A percentile compares a stretch with the other conserved stretches of the same genome.
These are phyloP conservation scores for Jimgerdemannia lactiflua DNA, from an alignment of 192 early-diverging fungal genomes.

Conservation along the genomic window DNA sequence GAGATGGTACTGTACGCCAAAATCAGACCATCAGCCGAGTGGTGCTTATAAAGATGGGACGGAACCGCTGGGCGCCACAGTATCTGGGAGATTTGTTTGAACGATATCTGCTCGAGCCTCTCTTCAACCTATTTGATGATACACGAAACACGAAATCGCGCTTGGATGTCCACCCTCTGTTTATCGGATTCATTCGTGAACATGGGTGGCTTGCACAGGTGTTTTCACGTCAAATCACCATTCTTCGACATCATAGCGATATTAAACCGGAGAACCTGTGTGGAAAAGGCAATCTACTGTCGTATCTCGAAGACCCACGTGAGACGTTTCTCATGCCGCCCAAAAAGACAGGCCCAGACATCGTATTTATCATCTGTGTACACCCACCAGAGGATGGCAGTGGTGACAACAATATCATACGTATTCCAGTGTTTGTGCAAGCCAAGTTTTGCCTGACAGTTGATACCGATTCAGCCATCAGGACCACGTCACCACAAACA, in stretches of 20 bases:
- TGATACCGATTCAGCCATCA: background rate
- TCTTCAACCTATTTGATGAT: background rate
- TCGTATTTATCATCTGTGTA: background rate
- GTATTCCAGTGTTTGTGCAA: background rate
- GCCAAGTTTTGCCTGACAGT: background rate
- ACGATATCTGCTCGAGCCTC: background rate
- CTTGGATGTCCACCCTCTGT: background rate
- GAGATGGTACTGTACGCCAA: too few relatives aligned
- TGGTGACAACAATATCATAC: background rate
- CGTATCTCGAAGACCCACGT: background rate
- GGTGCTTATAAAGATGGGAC: background rate
- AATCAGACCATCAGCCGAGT: background rate
- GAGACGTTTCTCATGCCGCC: background rate
- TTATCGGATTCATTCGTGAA: background rate
- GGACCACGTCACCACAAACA: background rate
- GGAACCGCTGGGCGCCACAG: background rate
- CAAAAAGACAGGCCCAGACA: background rate
- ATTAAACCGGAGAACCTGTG: background rate
- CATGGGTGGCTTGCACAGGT: background rate
- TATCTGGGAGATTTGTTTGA: background rate
- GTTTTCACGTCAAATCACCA: background rate
- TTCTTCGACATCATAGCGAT: background rate
- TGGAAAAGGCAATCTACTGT: background rate
- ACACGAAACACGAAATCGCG: background rate
- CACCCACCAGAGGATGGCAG: background rate